Percentiles rank a stretch among this genome's conserved stretches.
phyloP scores from a whole-genome alignment of 2,329 filamentous ascomycete genomes.

The Arthrobotrys musiformis region DNA sequence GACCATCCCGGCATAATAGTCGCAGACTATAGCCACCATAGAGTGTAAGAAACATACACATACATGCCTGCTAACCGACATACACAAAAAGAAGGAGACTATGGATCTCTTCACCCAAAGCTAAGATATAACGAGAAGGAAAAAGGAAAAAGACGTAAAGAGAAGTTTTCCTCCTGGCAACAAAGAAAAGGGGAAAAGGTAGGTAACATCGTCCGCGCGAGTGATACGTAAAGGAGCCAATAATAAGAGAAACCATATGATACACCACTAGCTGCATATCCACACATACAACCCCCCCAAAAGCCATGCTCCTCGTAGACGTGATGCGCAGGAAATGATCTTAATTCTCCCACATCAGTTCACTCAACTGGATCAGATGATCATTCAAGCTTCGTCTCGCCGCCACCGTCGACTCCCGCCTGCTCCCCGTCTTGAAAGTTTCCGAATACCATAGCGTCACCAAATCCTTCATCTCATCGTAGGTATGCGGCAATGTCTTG shows the following conservation, averaged over 20 bases:
- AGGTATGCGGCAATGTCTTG: conserved; percentile 66
- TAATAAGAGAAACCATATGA: background rate
- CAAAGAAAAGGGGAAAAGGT: background rate
- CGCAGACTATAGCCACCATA: background rate
- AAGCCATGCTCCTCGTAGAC: too few species aligned
- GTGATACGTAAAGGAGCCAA: background rate
- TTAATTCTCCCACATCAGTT: conserved; percentile 75
- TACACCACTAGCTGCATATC: conserved; percentile 1
- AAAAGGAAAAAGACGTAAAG: background rate
- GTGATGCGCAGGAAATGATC: background rate
- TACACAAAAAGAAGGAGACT: background rate
- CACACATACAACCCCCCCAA: background rate
- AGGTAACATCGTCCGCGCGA: background rate
- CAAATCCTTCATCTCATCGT: conserved; percentile 74
- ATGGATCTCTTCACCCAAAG: background rate
- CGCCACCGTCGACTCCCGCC: conserved; percentile 73
- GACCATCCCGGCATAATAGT: too few species aligned
- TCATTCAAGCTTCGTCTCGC: conserved; percentile 77
- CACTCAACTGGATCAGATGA: conserved; percentile 75
- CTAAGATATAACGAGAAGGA: background rate
- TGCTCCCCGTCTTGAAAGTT: conserved; percentile 69
- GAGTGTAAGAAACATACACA: background rate
- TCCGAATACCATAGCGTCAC: conserved; percentile 77
- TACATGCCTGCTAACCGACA: conserved; percentile 37
- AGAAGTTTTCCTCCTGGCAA: background rate